Base-by-base conservation (phyloP, 2,329 filamentous ascomycete genomes). In the Stachybotrys elegans region DNA sequence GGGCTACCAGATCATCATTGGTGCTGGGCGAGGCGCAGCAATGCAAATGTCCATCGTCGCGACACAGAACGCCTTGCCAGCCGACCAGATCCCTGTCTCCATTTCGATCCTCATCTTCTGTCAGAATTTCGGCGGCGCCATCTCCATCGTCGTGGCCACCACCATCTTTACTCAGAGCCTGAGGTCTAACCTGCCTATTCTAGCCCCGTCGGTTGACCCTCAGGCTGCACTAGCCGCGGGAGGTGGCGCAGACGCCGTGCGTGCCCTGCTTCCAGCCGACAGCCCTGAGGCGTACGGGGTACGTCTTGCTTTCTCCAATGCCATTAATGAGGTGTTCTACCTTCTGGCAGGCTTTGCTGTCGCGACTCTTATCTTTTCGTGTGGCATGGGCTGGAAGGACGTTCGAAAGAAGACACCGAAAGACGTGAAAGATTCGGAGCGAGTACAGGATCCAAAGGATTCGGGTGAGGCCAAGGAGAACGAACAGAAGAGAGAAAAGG, bases 1-100 rank as follows among this genome's bases (percentile, higher is more conserved):
- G 14, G 45, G 47, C 5, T 73, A 69, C 46, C 68, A 73, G 51
- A 46, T 72, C 5, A 14, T 73, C 14, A 67, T 64, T 48, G 70
- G 70, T 44, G 59, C 63, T 32, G 72, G 66, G 17, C 54, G 67
- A 49, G 70, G 70, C 21, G 51, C 59, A 25, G 57, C 57, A 23
- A 63, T 71, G 46, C 71, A 73, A 54, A 62, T 62, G 11, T 67
- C 70, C 6, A 70, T 68, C 44, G 50, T 73, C n/a, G 71, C 68
- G 1, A 70, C 68, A 9, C 71, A 74, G 52, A 70, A 67, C 1
- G 70, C 72, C 11, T 62, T 75, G 11, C 57, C 60, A 14, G 25
- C 25, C 25, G 25, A 29, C 8, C 25, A 29, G 14, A 29, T 29
- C 8, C 25, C 25, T 14, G 14, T 29, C 25, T 29, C 25, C 8